Conservation (phyloP, 2,329 filamentous ascomycete genomes). For the Colletotrichum euphorbiae region DNA sequence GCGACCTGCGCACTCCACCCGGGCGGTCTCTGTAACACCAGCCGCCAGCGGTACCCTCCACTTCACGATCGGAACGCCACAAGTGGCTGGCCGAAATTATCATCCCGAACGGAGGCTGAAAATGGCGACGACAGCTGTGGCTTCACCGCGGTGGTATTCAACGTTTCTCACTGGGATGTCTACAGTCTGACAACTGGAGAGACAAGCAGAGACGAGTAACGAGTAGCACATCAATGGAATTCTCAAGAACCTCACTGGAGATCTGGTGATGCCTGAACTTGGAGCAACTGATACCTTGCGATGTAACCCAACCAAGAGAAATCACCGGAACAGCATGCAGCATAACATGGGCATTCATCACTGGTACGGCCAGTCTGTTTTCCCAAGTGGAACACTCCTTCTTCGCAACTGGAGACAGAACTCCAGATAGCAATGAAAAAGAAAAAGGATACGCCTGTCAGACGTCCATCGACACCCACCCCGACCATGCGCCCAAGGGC, state of each 20-base stretch:
- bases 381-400: conserved; percentile 52
- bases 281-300: no score
- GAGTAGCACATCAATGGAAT: no score
- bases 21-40: neutral
- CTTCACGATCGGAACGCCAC: conserved; percentile 34
- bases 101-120: neutral
- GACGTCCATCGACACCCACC: conserved; percentile 90
- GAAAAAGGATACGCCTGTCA: conserved; percentile 75
- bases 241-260: no score
- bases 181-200: no score
- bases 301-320: no score
- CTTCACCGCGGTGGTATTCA: no score
- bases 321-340: no score
- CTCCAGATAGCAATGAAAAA: conserved; percentile 68
- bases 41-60: conserved; percentile 7
- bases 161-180: no score
- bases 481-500: conserved; percentile 81
- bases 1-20: conserved; percentile 1
- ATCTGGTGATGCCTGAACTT: no score
- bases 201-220: no score
- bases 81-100: conserved; percentile 23
- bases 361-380: no score
- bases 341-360: no score
- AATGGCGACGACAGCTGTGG: neutral
- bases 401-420: conserved; percentile 60